phyloP scores from a whole-genome alignment of 192 early-diverging fungal species.

The Radiomyces spectabilis region DNA sequence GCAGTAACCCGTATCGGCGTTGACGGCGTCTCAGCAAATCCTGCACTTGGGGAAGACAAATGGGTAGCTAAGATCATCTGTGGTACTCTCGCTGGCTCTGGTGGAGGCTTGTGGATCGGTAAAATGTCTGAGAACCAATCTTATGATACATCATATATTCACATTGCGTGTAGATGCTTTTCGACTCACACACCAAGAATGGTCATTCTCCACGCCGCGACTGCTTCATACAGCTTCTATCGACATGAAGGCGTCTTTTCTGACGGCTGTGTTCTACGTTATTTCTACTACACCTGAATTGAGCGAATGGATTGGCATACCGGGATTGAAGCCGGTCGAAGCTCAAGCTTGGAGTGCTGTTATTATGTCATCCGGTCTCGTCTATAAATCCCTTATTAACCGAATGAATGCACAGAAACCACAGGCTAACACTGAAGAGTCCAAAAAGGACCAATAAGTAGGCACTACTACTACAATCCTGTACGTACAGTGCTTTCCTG shows the following conservation, averaged over 20 bases:
- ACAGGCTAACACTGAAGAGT: no score
- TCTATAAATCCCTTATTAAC: conserved; percentile 6
- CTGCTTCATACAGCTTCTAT: conserved; percentile 10
- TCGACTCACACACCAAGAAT: conserved; percentile 18
- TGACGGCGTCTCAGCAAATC: conserved; percentile 17
- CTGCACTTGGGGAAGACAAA: conserved; percentile 15
- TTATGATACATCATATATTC: background rate
- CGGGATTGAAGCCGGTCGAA: conserved; percentile 5
- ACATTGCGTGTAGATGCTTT: conserved; percentile 18
- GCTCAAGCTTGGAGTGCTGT: conserved; percentile 21
- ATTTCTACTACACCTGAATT: conserved; percentile 11
- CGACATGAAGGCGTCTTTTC: conserved; percentile 20
- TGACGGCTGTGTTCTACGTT: conserved; percentile 20
- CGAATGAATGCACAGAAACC: background rate
- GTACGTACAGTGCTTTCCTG: no score
- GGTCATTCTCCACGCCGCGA: conserved; percentile 26
- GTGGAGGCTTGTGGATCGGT: conserved; percentile 28
- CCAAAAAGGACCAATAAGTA: no score
- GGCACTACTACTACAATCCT: no score
- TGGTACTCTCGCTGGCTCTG: conserved; percentile 26
- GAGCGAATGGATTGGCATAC: conserved; percentile 1
- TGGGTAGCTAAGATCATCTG: conserved; percentile 24
- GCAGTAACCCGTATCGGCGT: conserved; percentile 16
- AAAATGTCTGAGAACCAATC: background rate
- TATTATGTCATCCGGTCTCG: conserved; percentile 5